Conservation (phyloP, 257 asterid genomes). For the Voacanga thouarsii region DNA sequence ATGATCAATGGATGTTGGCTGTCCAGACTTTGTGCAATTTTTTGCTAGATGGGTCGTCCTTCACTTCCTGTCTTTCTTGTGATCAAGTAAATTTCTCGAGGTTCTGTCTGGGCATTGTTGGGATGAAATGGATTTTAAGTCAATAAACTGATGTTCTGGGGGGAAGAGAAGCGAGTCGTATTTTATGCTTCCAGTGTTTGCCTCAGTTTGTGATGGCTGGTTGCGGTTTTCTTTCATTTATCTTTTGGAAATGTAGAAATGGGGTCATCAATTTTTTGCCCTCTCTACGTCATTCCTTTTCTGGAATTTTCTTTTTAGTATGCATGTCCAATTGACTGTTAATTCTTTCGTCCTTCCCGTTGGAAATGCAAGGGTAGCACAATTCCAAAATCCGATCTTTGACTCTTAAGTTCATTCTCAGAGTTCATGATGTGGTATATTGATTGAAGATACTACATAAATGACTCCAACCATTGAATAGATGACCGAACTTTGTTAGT, state of each 20-base stretch:
- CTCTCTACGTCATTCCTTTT: not conserved
- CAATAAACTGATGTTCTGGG: not conserved
- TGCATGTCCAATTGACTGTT: constrained; percentile 4
- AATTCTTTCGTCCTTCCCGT: not conserved
- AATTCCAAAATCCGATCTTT: not conserved
- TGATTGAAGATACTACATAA: not conserved
- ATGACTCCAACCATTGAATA: not conserved
- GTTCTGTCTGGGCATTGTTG: not conserved
- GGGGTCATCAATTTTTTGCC: not conserved
- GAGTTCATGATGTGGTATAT: not conserved
- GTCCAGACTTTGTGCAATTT: constrained; percentile 1
- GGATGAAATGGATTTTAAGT: not conserved
- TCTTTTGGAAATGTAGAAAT: not conserved
- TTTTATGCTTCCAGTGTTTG: not conserved
- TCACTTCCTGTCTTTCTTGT: not conserved
- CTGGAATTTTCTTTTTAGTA: constrained; percentile 1
- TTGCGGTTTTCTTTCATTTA: not conserved
- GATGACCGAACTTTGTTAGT: not conserved
- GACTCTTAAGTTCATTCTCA: not conserved
- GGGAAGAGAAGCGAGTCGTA: not conserved
- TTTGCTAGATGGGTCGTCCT: not conserved
- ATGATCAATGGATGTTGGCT: not conserved
- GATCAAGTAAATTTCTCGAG: constrained; percentile 9
- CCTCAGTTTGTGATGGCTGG: not conserved
- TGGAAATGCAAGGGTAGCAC: not conserved